phyloP scores from a whole-genome alignment of 805 yeast genomes.

The Wickerhamomyces silvicola region DNA sequence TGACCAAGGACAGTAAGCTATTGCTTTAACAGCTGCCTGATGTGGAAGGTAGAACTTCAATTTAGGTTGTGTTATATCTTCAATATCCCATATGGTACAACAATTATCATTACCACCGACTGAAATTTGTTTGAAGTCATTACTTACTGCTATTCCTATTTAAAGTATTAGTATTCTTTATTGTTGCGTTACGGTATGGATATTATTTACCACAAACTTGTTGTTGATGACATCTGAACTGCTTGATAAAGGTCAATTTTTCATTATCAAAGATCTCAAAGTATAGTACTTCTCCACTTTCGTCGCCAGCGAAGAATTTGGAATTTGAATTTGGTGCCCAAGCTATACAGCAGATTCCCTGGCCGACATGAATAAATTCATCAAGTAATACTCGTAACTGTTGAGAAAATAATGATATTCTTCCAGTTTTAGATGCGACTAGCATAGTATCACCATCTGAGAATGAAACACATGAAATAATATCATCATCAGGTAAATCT shows the following conservation, averaged over 20 bases:
- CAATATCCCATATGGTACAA: conserved; percentile 71
- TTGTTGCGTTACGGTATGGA: background rate
- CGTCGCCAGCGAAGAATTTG: conserved; percentile 58
- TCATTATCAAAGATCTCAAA: conserved; percentile 23
- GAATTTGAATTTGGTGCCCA: conserved; percentile 45
- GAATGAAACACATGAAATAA: conserved; percentile 53
- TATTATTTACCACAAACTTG: conserved; percentile 49
- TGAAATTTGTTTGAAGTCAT: conserved; percentile 51
- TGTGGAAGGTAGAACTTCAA: conserved; percentile 52
- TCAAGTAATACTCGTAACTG: conserved; percentile 6
- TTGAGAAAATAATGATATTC: conserved; percentile 40
- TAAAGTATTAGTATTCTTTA: conserved; percentile 1
- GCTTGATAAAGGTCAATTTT: conserved; percentile 18
- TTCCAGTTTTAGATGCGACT: conserved; percentile 56
- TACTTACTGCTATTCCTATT: conserved; percentile 55
- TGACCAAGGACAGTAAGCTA: conserved; percentile 90
- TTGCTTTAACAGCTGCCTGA: conserved; percentile 82
- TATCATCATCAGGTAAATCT: conserved; percentile 31
- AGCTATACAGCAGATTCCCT: conserved; percentile 48
- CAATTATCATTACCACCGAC: conserved; percentile 83
- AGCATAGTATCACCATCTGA: conserved; percentile 41
- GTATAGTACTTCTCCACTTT: conserved; percentile 48
- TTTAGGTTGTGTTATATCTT: conserved; percentile 33
- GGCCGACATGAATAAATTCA: conserved; percentile 22
- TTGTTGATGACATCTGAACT: conserved; percentile 44